A percentile compares a stretch with the other conserved stretches of the same genome.
These are phyloP conservation scores for Oxyria digyna DNA, from an alignment of 148 eudicot genomes.

Conservation along the genomic window DNA sequence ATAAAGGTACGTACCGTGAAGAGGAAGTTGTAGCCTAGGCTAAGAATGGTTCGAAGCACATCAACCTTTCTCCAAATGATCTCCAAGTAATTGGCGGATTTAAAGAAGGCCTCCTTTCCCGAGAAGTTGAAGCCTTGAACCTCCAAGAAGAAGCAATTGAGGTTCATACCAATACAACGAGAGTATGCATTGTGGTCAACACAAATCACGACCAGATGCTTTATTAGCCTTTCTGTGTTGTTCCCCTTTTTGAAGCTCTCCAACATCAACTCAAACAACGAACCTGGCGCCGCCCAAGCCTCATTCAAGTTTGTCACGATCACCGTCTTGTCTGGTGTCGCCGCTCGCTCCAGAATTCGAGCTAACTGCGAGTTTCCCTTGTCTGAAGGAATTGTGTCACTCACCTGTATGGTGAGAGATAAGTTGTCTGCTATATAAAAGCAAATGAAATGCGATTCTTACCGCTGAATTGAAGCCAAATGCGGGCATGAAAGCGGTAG, in stretches of 20 bases:
- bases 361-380: too few species aligned
- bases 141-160: neutral
- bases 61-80: constrained; percentile 8
- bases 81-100: constrained; percentile 1
- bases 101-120: neutral
- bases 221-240: neutral
- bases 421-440: too few species aligned
- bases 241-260: constrained; percentile 7
- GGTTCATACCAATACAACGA: neutral
- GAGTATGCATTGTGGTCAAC: neutral
- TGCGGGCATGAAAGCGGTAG: neutral
- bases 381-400: too few species aligned
- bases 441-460: neutral
- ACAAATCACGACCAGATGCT: neutral
- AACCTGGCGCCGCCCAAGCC: constrained; percentile 5
- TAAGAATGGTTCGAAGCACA: neutral
- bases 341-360: neutral
- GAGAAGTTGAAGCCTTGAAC: constrained; percentile 1
- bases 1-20: constrained; percentile 10
- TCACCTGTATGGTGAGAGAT: too few species aligned
- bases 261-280: neutral
- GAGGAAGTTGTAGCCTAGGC: constrained; percentile 8
- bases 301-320: neutral
- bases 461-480: neutral
- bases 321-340: constrained; percentile 2